phyloP scores from a whole-genome alignment of 2,329 filamentous ascomycete genomes.

The Aplosporella prunicola region DNA sequence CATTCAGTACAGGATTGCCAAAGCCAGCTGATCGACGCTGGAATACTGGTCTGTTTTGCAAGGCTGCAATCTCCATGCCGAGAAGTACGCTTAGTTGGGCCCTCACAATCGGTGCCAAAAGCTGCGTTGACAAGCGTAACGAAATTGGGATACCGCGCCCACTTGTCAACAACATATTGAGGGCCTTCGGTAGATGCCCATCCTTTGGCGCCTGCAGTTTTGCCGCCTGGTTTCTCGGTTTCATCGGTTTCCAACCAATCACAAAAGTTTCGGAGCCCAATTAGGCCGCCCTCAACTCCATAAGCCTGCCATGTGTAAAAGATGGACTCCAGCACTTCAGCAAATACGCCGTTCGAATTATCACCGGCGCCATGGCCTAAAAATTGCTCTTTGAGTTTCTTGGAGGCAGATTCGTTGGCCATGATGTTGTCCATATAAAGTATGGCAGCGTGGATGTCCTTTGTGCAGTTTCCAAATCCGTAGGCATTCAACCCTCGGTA shows the following conservation, averaged over 20 bases:
- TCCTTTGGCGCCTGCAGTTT: constrained; percentile 29
- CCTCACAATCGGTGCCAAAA: constrained; percentile 2
- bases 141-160: constrained; percentile 33
- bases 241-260: constrained; percentile 37
- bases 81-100: no score
- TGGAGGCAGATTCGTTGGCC: constrained; percentile 11
- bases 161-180: constrained; percentile 33
- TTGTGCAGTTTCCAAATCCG: constrained; percentile 39
- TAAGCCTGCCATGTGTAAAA: constrained; percentile 37
- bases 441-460: constrained; percentile 40
- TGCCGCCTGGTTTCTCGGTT: constrained; percentile 21
- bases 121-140: no score
- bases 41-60: no score
- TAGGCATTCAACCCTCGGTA: constrained; percentile 36
- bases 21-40: constrained; percentile 32
- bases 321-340: constrained; percentile 31
- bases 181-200: constrained; percentile 33
- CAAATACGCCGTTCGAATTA: constrained; percentile 41
- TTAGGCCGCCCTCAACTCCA: constrained; percentile 32
- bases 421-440: constrained; percentile 41
- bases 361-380: constrained; percentile 38
- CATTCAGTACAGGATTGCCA: constrained; percentile 47
- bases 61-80: no score
- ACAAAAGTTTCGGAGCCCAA: constrained; percentile 39
- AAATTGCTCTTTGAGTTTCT: constrained; percentile 40